Base-by-base conservation (phyloP, 169 alveolate genomes). In the Besnoitia besnoiti region DNA sequence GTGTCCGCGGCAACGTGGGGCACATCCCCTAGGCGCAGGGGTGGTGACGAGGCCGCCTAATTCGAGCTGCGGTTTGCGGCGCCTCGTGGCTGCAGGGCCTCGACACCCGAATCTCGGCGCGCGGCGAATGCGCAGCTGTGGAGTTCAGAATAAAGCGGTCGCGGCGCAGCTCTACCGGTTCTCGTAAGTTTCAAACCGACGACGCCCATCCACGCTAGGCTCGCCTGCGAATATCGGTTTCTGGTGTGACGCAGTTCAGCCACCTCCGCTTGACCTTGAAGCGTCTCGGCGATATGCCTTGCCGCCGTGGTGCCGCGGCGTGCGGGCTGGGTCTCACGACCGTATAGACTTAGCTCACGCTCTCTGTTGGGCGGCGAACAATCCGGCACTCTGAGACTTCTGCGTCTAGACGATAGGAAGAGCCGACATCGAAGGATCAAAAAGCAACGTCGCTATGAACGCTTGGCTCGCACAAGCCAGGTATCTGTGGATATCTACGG, bases 381-480 rank as follows among this genome's bases (percentile, higher is more conserved):
- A 95, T 93, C 95, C 95, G 96, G 91, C 95, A 95, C 97, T 95
- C 94, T 93, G 96, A 84, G 96, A 95, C 96, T 95, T 96, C 96
- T 95, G 96, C 96, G 93, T 95, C 96, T 90, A 92, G 91, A 95
- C 95, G 97, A 95, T 95, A 94, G 96, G 94, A 94, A 95, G 96
- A 96, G 96, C 96, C 90, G 96, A 94, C 94, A 94, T 95, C 97
- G 97, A 95, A 96, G 97, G 94, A 96, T 95, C 97, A 37, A 95
- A 95, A 96, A 96, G 97, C 98, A 95, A 96, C 97, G 97, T 97
- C 97, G 98, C 98, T 96, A 97, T 96, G 98, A 96, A 96, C 98
- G 98, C 98, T 97, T 96, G 98, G 98, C 98, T 97, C 98, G 98
- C 98, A 97, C 98, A 96, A 97, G 98, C 92, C 92, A 93, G 95